Percentiles rank a stretch among this genome's conserved stretches.
Conservation (phyloP, 768 basidiomycete species). For the Russula sp. region DNA sequence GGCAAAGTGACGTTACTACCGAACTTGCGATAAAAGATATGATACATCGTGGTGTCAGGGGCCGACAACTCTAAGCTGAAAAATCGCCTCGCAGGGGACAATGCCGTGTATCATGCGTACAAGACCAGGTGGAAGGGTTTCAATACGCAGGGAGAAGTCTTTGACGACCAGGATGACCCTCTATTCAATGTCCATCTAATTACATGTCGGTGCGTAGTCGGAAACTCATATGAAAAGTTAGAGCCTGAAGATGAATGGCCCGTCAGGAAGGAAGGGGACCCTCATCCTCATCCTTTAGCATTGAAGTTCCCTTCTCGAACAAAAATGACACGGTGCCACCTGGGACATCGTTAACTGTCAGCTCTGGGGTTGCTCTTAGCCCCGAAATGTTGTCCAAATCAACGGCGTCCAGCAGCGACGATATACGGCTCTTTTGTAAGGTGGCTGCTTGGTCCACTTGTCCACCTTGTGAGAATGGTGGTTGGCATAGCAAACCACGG, state of each 20-base stretch:
- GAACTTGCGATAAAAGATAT: neutral
- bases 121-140: neutral
- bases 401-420: constrained; percentile 37
- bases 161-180: neutral
- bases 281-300: constrained; percentile 60
- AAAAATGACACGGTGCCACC: constrained; percentile 73
- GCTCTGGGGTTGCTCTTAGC: constrained; percentile 29
- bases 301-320: constrained; percentile 82
- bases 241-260: neutral
- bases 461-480: constrained; percentile 1
- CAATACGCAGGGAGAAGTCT: neutral
- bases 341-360: constrained; percentile 43
- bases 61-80: neutral
- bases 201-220: neutral
- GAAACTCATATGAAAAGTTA: neutral
- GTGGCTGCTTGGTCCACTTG: constrained; percentile 6
- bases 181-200: neutral
- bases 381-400: constrained; percentile 44
- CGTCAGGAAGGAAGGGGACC: neutral
- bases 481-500: constrained; percentile 39
- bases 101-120: neutral
- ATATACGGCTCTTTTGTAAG: constrained; percentile 28
- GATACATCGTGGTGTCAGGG: neutral
- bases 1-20: constrained; percentile 64
- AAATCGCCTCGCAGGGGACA: neutral